Evolutionary conservation across 345 rosid species (phyloP).

Genomic region (Eucalyptus camaldulensis): DNA sequence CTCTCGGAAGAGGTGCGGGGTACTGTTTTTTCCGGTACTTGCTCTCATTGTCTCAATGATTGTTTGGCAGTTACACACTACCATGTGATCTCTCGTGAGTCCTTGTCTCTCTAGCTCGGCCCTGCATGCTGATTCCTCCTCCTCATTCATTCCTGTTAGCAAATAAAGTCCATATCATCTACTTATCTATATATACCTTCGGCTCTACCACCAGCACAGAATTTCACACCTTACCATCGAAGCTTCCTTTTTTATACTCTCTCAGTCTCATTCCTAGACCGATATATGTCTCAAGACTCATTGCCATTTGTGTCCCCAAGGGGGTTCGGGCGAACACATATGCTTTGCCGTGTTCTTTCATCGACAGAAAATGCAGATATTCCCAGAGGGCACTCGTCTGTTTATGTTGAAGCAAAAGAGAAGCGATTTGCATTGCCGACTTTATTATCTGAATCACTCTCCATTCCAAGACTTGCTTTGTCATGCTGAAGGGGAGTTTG

Average conservation of each 20-base stretch:
- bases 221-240: not conserved
- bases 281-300: not conserved
- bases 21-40: not conserved
- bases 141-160: not conserved
- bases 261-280: not conserved
- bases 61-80: not conserved
- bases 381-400: not conserved
- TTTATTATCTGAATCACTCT: not conserved
- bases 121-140: not conserved
- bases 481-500: not conserved
- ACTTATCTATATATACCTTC: not conserved
- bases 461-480: not conserved
- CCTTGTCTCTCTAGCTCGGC: not conserved
- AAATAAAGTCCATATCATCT: not conserved
- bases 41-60: not conserved
- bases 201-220: not conserved
- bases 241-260: not conserved
- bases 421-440: not conserved
- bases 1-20: not conserved
- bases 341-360: not conserved
- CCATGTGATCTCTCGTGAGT: not conserved
- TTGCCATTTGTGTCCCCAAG: not conserved
- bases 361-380: not conserved
- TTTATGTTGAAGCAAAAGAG: not conserved
- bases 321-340: not conserved